Base-by-base conservation (phyloP, 1,284 basidiomycete genomes). In the Golubevia pallescens region DNA sequence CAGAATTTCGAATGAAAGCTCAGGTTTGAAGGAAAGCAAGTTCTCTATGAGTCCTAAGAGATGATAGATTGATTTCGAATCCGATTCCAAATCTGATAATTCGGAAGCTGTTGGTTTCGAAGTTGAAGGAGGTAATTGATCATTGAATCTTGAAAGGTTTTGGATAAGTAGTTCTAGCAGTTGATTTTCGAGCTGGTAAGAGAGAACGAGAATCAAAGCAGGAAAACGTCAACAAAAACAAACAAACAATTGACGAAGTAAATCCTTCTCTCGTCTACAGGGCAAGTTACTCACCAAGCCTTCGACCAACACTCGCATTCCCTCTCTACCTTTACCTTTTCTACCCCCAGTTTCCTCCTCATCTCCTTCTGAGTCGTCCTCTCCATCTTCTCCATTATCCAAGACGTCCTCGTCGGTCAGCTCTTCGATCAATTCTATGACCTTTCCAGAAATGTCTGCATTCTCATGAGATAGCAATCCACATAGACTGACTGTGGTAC, bases 371-470 rank as follows among this genome's bases (percentile, higher is more conserved):
- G n/a, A 57, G 10, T 90, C 90, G 16, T 88, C 90, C 2, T 90
- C 90, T n/a, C 92, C 91, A 1, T 90, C 89, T 14, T 90, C 91
- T 4, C 87, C 89, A 64, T 92, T 92, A 52, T 92, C 91, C 1
- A 93, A 92, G 1, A 94, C 93, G 80, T 99, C 96, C 84, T 98
- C 96, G 77, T 99, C 96, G 0, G 95, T 96, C 67, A 98, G 88
- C 86, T 99, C 97, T 78, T 95, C 93, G 2, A 99, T 88, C 24
- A 83, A 66, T 62, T 80, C 67, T 28, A 84, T 75, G 4, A 71
- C 78, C 10, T 66, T 68, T 0, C 68, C 71, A 0, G 68, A 70
- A 20, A 84, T 84, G 59, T 84, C 81, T 5, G 67, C 76, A 60
- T 86, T 86, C 20, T 86, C 84, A 62, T 86, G 84, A 57, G 84